A percentile compares a stretch with the other conserved stretches of the same genome.
These are phyloP conservation scores for Aquilaria yunnanensis DNA, from an alignment of 345 rosid species.

Conservation along the genomic window DNA sequence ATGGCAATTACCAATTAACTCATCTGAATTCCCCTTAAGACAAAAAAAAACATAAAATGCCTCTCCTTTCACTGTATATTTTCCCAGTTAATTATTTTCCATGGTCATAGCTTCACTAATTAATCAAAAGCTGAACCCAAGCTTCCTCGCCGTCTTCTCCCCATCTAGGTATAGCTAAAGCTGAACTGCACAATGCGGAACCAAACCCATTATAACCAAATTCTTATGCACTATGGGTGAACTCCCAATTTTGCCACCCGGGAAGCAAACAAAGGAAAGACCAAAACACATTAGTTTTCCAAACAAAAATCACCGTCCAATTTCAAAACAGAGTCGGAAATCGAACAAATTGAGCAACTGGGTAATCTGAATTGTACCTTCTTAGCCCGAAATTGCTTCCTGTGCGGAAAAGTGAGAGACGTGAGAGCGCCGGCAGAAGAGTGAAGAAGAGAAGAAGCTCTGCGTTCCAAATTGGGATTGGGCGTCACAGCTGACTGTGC, in stretches of 20 bases:
- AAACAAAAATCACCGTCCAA: neutral
- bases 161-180: too few relatives aligned
- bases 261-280: conserved; percentile 11
- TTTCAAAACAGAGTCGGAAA: conserved; percentile 3
- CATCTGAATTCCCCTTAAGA: too few relatives aligned
- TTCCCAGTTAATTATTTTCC: too few relatives aligned
- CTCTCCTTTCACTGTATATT: too few relatives aligned
- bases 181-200: too few relatives aligned
- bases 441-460: conserved; percentile 24
- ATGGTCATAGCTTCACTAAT: too few relatives aligned
- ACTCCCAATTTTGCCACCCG: neutral
- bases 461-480: conserved; percentile 26
- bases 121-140: too few relatives aligned
- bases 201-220: too few relatives aligned
- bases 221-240: too few relatives aligned
- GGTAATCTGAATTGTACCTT: conserved; percentile 31
- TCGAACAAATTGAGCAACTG: neutral
- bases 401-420: conserved; percentile 19
- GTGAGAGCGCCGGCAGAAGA: conserved; percentile 20
- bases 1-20: too few relatives aligned
- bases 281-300: conserved; percentile 1
- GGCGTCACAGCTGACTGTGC: conserved; percentile 27
- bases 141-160: too few relatives aligned
- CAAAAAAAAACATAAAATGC: too few relatives aligned
- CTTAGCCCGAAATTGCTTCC: conserved; percentile 28